Evolutionary conservation across 805 yeast species (phyloP).

Genomic region (Metschnikowia similis): DNA sequence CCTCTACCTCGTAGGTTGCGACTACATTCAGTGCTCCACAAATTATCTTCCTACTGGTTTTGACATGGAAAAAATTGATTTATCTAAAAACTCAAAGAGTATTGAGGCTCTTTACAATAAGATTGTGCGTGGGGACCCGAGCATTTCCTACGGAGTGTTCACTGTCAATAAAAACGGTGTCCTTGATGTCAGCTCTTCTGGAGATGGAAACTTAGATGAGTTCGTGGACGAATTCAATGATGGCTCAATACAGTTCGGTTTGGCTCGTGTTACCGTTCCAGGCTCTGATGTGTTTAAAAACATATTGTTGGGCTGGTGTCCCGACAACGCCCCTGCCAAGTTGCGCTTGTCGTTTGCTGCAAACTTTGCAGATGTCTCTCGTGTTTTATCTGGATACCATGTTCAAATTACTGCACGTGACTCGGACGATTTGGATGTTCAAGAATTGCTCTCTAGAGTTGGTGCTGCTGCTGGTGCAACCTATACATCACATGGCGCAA

Average conservation of each 20-base stretch:
- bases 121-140: constrained; percentile 73
- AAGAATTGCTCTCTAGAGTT: constrained; percentile 68
- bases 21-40: not conserved
- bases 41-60: not conserved
- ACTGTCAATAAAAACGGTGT: constrained; percentile 61
- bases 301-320: constrained; percentile 92
- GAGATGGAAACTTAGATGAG: constrained; percentile 67
- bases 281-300: constrained; percentile 88
- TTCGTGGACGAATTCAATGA: constrained; percentile 81
- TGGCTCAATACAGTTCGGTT: constrained; percentile 84
- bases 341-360: constrained; percentile 71
- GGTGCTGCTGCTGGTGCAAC: constrained; percentile 95
- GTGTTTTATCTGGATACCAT: constrained; percentile 76
- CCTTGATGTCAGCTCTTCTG: constrained; percentile 45
- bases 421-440: constrained; percentile 78
- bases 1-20: constrained; percentile 1
- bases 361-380: constrained; percentile 72
- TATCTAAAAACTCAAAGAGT: constrained; percentile 67
- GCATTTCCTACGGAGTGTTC: constrained; percentile 71
- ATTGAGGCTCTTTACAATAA: constrained; percentile 72
- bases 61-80: constrained; percentile 52
- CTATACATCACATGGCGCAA: constrained; percentile 37
- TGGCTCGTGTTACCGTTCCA: constrained; percentile 81
- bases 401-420: constrained; percentile 97
- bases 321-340: constrained; percentile 86